Percentiles rank a stretch among this genome's conserved stretches.
phyloP scores from a whole-genome alignment of 805 yeast genomes.

The Saccharomycopsis sp. region DNA sequence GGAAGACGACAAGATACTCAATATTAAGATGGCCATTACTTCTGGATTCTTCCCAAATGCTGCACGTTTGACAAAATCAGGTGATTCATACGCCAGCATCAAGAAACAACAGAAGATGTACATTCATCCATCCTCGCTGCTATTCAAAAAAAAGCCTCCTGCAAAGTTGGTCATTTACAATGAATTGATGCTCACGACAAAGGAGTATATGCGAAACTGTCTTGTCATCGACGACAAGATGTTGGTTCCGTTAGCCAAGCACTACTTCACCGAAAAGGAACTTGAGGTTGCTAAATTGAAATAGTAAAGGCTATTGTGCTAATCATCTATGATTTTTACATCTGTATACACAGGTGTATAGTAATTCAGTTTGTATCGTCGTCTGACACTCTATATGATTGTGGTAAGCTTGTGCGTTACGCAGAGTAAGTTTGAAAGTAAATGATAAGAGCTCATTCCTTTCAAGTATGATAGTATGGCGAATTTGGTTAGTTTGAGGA shows the following conservation, averaged over 20 bases:
- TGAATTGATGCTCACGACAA: conserved; percentile 76
- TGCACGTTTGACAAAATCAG: conserved; percentile 50
- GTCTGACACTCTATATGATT: too few species aligned
- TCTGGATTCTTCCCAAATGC: conserved; percentile 67
- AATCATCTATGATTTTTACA: too few species aligned
- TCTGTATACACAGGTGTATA: too few species aligned
- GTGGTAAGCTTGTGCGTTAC: too few species aligned
- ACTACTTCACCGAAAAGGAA: conserved; percentile 26
- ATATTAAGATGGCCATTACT: conserved; percentile 48
- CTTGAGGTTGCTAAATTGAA: neutral
- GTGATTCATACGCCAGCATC: conserved; percentile 57
- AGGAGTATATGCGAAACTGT: conserved; percentile 82
- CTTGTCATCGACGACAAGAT: conserved; percentile 61
- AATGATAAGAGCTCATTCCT: too few species aligned
- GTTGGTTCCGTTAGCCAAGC: conserved; percentile 72
- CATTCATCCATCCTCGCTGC: conserved; percentile 80
- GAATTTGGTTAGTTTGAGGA: too few species aligned
- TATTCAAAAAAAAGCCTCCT: conserved; percentile 61
- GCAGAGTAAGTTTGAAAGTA: too few species aligned
- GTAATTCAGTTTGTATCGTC: too few species aligned
- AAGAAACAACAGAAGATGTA: conserved; percentile 65
- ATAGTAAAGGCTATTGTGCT: too few species aligned
- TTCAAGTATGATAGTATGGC: too few species aligned
- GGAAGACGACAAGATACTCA: conserved; percentile 23
- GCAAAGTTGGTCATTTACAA: conserved; percentile 71